Conservation (phyloP, 208 protist species). For the Endotrypanum monterogeii region DNA sequence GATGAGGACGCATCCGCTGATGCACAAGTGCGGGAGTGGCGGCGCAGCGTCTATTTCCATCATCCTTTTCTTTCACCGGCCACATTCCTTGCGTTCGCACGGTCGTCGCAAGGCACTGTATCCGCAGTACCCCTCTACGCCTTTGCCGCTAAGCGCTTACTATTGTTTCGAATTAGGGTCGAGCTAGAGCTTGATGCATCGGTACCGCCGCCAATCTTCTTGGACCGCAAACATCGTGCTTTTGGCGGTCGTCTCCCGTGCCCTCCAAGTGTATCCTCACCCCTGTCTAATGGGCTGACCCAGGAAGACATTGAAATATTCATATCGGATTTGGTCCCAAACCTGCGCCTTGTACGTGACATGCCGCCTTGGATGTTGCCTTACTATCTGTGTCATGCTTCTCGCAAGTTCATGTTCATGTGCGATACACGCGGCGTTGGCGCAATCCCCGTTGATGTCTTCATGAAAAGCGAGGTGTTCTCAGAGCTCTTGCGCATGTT, state of each 20-base stretch:
- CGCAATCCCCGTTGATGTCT: constrained; percentile 71
- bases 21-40: constrained; percentile 36
- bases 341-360: constrained; percentile 81
- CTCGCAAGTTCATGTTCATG: constrained; percentile 94
- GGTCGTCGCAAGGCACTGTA: constrained; percentile 56
- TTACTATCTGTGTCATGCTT: constrained; percentile 92
- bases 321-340: constrained; percentile 67
- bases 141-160: constrained; percentile 81
- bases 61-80: constrained; percentile 89
- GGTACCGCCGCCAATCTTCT: constrained; percentile 42
- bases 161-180: constrained; percentile 83
- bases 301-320: constrained; percentile 87
- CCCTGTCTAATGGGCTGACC: constrained; percentile 79
- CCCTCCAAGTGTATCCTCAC: constrained; percentile 68
- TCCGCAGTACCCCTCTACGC: constrained; percentile 79
- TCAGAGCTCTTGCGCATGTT: constrained; percentile 91
- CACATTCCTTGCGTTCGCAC: constrained; percentile 78
- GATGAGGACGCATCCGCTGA: constrained; percentile 43
- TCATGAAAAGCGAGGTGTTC: constrained; percentile 90
- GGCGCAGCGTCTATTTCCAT: constrained; percentile 68
- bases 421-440: constrained; percentile 81
- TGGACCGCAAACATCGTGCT: constrained; percentile 13
- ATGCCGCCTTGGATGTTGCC: constrained; percentile 85
- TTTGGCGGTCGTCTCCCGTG: constrained; percentile 37
- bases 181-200: constrained; percentile 71